phyloP scores from a whole-genome alignment of 108 stramenopile species.

The Cylindrotheca fusiformis region DNA sequence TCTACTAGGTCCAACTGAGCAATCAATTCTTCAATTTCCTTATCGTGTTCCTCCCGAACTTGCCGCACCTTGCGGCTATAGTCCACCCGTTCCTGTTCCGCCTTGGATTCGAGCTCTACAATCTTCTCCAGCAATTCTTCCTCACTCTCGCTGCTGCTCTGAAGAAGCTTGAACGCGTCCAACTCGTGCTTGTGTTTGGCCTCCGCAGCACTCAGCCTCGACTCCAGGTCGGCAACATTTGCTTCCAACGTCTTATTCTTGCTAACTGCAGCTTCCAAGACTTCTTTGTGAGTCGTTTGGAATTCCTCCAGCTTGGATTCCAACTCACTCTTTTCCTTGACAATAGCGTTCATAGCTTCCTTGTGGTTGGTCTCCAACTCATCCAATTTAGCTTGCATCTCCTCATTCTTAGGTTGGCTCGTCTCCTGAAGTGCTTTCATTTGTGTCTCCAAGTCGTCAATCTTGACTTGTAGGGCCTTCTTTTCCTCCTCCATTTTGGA shows the following conservation, averaged over 20 bases:
- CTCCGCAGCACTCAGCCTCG: not conserved
- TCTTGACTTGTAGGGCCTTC: slow-evolving; percentile 12
- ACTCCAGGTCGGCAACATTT: not conserved
- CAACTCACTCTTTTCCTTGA: not conserved
- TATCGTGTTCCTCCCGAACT: slow-evolving; percentile 36
- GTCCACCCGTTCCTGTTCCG: slow-evolving; percentile 24
- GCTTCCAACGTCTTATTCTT: slow-evolving; percentile 14
- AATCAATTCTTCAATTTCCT: slow-evolving; percentile 51
- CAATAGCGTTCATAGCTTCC: slow-evolving; percentile 1
- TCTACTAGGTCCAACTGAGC: slow-evolving; percentile 58
- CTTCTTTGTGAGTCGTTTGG: not conserved
- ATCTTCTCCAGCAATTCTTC: slow-evolving; percentile 21
- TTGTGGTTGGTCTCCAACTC: slow-evolving; percentile 7
- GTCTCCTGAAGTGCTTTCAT: slow-evolving; percentile 2
- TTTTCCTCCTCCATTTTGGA: not conserved
- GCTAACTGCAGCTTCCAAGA: slow-evolving; percentile 8
- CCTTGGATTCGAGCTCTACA: slow-evolving; percentile 21
- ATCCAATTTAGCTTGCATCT: slow-evolving; percentile 2
- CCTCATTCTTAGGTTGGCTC: slow-evolving; percentile 5
- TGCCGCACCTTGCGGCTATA: slow-evolving; percentile 24
- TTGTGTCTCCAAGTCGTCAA: slow-evolving; percentile 4
- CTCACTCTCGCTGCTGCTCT: slow-evolving; percentile 4
- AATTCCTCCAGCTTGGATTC: slow-evolving; percentile 6
- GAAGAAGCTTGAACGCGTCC: not conserved
- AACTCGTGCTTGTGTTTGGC: not conserved